These are phyloP conservation scores for Cadophora sp. DNA, from an alignment of 2,329 filamentous ascomycete genomes.

Conservation along the genomic window DNA sequence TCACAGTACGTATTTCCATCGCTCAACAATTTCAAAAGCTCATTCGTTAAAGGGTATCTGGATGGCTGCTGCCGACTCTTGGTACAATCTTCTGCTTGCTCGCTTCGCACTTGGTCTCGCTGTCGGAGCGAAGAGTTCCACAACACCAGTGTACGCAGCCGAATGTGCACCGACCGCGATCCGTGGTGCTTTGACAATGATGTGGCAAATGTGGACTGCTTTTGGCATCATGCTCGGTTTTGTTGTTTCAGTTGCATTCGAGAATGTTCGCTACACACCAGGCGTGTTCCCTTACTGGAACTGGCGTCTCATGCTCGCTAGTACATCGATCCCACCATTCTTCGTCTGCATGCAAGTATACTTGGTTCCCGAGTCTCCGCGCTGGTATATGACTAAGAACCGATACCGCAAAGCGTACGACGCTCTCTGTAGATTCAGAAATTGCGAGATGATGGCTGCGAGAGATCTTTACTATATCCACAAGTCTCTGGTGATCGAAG, in stretches of 20 bases:
- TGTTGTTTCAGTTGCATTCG: slow-evolving; percentile 62
- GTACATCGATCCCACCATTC: slow-evolving; percentile 66
- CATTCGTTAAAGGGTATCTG: slow-evolving; percentile 19
- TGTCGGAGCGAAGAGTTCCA: slow-evolving; percentile 74
- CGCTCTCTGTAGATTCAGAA: slow-evolving; percentile 54
- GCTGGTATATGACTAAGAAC: slow-evolving; percentile 72
- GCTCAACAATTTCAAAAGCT: background rate
- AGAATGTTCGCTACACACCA: slow-evolving; percentile 42
- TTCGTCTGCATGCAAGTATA: slow-evolving; percentile 66
- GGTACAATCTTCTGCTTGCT: slow-evolving; percentile 73
- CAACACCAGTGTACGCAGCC: slow-evolving; percentile 73
- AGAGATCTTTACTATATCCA: slow-evolving; percentile 70
- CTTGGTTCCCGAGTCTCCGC: slow-evolving; percentile 68
- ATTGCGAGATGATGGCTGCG: slow-evolving; percentile 62
- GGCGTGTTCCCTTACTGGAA: slow-evolving; percentile 55
- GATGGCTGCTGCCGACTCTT: slow-evolving; percentile 64
- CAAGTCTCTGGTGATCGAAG: slow-evolving; percentile 67
- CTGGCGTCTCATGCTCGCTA: slow-evolving; percentile 69
- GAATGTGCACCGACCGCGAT: slow-evolving; percentile 60
- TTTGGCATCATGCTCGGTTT: slow-evolving; percentile 69
- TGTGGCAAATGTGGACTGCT: slow-evolving; percentile 76
- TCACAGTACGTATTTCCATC: slow-evolving; percentile 17
- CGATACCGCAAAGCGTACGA: slow-evolving; percentile 66
- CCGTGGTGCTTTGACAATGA: slow-evolving; percentile 71
- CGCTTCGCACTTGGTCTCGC: slow-evolving; percentile 76